phyloP scores from a whole-genome alignment of 202 grass and related monocot species.

The Sporobolus alterniflorus region DNA sequence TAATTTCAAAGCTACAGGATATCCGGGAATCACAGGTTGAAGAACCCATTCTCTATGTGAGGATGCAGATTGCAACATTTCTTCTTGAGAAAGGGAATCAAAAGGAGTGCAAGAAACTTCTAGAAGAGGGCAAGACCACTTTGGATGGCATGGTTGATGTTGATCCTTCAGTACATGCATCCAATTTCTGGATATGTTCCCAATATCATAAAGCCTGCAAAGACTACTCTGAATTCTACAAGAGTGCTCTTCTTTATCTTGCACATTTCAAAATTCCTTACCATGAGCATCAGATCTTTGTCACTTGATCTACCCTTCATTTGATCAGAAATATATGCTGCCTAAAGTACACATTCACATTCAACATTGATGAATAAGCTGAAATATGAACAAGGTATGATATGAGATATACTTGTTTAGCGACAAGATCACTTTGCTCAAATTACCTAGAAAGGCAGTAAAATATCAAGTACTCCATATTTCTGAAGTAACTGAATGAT shows the following conservation, averaged over 20 bases:
- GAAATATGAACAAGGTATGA: slow-evolving; percentile 29
- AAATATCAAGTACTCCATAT: slow-evolving; percentile 82
- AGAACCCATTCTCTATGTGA: slow-evolving; percentile 65
- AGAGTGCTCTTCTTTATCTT: slow-evolving; percentile 70
- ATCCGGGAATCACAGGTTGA: slow-evolving; percentile 50
- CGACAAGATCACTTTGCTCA: slow-evolving; percentile 24
- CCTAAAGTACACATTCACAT: slow-evolving; percentile 73
- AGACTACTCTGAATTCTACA: slow-evolving; percentile 66
- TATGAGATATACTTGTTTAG: slow-evolving; percentile 1
- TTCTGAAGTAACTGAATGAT: slow-evolving; percentile 72
- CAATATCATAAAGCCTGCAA: slow-evolving; percentile 62
- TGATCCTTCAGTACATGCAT: slow-evolving; percentile 63
- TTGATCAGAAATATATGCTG: slow-evolving; percentile 80
- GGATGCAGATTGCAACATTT: slow-evolving; percentile 68
- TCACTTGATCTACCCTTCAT: slow-evolving; percentile 49
- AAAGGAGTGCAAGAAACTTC: slow-evolving; percentile 61
- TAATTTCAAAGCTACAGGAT: slow-evolving; percentile 55
- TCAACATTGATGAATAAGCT: too few relatives aligned
- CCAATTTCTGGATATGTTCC: slow-evolving; percentile 65
- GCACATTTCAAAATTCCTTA: slow-evolving; percentile 61
- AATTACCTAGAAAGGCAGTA: slow-evolving; percentile 92
- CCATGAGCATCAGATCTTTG: slow-evolving; percentile 79
- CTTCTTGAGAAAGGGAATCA: slow-evolving; percentile 63
- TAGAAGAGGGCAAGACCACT: slow-evolving; percentile 52
- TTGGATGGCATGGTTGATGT: slow-evolving; percentile 66